Evolutionary conservation across 306 rosid species (phyloP).

Genomic region (Cicer bijugum): DNA sequence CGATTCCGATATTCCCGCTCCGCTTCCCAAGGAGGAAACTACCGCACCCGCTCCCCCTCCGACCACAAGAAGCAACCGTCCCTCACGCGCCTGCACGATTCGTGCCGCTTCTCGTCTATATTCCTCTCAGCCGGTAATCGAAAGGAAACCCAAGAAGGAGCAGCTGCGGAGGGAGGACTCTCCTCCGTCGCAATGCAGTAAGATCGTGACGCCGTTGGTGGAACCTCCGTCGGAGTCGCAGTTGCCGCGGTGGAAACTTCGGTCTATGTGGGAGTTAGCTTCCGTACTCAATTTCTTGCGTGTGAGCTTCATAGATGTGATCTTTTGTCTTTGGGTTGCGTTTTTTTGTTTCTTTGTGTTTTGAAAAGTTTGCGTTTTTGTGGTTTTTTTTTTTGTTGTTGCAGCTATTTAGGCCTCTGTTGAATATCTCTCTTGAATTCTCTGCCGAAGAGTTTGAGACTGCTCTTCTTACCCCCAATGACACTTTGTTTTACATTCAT

Average conservation of each 20-base stretch:
- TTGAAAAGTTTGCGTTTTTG: conserved; percentile 47
- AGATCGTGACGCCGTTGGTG: conserved; percentile 80
- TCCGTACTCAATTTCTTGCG: conserved; percentile 89
- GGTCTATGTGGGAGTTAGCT: conserved; percentile 98
- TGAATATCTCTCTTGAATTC: conserved; percentile 82
- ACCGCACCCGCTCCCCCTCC: conserved; percentile 44
- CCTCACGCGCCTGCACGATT: conserved; percentile 92
- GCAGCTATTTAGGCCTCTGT: conserved; percentile 84
- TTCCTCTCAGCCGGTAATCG: conserved; percentile 52
- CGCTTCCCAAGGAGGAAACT: conserved; percentile 55
- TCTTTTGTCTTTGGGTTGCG: conserved; percentile 42
- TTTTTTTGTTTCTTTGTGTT: conserved; percentile 15
- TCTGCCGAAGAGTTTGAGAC: conserved; percentile 98
- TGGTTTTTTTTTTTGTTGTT: neutral
- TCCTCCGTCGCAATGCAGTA: conserved; percentile 70
- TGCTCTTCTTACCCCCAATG: conserved; percentile 86
- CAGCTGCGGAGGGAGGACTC: conserved; percentile 50
- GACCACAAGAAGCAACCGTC: conserved; percentile 75
- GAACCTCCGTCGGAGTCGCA: conserved; percentile 79
- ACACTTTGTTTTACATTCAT: conserved; percentile 88
- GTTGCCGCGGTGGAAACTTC: conserved; percentile 84
- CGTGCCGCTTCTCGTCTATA: conserved; percentile 78
- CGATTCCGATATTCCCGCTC: conserved; percentile 48
- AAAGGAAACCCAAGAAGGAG: conserved; percentile 56
- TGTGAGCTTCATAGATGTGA: conserved; percentile 66